Evolutionary conservation across 371 early-diverging fungal species (phyloP).

Genomic region (Mortierella sp.): DNA sequence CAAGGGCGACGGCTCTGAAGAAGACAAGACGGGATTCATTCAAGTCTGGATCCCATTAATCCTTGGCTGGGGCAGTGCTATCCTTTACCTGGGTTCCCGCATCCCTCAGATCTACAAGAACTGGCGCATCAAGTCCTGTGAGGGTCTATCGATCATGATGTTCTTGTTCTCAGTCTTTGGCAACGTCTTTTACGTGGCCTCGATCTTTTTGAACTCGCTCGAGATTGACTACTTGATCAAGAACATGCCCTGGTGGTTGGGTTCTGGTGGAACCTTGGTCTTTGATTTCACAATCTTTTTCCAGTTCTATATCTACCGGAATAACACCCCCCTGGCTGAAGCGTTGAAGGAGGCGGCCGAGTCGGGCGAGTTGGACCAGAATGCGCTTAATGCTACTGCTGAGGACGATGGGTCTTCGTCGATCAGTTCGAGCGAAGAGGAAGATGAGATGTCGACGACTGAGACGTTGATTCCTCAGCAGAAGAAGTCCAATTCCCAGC

Average conservation of each 20-base stretch:
- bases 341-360: slow-evolving; percentile 51
- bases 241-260: slow-evolving; percentile 69
- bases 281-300: slow-evolving; percentile 71
- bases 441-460: background rate
- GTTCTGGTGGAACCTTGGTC: slow-evolving; percentile 62
- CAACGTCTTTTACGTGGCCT: slow-evolving; percentile 77
- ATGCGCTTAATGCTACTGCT: slow-evolving; percentile 37
- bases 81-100: slow-evolving; percentile 66
- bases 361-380: slow-evolving; percentile 40
- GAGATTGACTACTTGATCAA: slow-evolving; percentile 61
- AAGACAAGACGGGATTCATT: slow-evolving; percentile 23
- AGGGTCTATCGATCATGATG: slow-evolving; percentile 84
- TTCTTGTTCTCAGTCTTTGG: slow-evolving; percentile 88
- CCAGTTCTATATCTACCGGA: slow-evolving; percentile 66
- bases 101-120: slow-evolving; percentile 90
- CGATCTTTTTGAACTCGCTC: slow-evolving; percentile 65
- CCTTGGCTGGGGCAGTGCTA: slow-evolving; percentile 44
- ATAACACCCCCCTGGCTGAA: slow-evolving; percentile 42
- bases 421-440: background rate
- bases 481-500: slow-evolving; percentile 7
- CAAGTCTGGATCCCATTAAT: slow-evolving; percentile 20
- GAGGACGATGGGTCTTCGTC: slow-evolving; percentile 12
- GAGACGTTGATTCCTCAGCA: background rate
- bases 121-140: slow-evolving; percentile 75
- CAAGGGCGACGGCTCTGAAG: slow-evolving; percentile 36